Conservation (phyloP, 352 stramenopile species). For the Phytophthora kernoviae region DNA sequence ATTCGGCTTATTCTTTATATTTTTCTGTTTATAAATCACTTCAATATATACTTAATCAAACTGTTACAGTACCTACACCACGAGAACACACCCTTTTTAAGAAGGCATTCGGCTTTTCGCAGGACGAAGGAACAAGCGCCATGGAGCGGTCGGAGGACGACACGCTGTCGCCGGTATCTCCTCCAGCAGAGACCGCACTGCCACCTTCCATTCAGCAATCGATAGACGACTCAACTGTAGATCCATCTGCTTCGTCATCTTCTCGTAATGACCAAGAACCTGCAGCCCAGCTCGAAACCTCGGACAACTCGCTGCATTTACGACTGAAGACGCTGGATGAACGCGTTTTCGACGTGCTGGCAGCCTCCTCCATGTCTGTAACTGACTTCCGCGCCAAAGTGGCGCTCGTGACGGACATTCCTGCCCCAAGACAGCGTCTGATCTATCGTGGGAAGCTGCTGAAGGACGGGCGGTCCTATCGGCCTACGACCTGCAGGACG, state of each 20-base stretch:
- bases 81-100: background rate
- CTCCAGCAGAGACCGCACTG: background rate
- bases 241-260: background rate
- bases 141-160: background rate
- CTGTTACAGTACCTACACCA: no score
- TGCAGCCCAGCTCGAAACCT: no score
- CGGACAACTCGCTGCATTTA: conserved; percentile 35
- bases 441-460: conserved; percentile 93
- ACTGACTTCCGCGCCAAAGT: conserved; percentile 71
- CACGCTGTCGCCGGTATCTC: background rate
- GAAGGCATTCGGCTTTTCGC: background rate
- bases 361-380: conserved; percentile 46
- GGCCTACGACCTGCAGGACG: conserved; percentile 90
- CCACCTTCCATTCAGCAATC: no score
- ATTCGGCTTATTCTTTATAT: no score
- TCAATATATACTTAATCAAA: no score
- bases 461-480: conserved; percentile 72
- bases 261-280: no score
- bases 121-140: background rate
- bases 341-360: conserved; percentile 71
- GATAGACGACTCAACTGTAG: no score
- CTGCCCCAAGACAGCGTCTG: conserved; percentile 77
- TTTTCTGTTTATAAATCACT: no score
- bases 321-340: conserved; percentile 84
- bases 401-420: conserved; percentile 58